These are phyloP conservation scores for Picochlorum sp. DNA, from an alignment of 139 green algal species.

Conservation along the genomic window DNA sequence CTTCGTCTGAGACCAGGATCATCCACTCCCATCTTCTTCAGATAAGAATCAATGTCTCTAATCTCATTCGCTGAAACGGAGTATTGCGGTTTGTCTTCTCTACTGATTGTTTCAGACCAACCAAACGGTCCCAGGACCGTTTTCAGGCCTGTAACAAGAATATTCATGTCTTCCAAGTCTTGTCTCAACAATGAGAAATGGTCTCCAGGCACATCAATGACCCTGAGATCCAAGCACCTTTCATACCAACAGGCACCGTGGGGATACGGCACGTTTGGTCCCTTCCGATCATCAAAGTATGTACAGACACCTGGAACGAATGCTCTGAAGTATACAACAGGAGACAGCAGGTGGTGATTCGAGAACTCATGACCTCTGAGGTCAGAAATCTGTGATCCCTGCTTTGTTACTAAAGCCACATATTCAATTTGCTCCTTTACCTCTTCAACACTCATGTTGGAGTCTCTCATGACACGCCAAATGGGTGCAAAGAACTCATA, in stretches of 20 bases:
- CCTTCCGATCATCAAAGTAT: conserved; percentile 73
- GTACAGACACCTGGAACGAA: conserved; percentile 51
- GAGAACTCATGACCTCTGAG: conserved; percentile 60
- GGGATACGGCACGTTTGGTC: conserved; percentile 17
- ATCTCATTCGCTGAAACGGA: conserved; percentile 37
- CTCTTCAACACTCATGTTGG: conserved; percentile 62
- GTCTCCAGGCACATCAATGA: conserved; percentile 60
- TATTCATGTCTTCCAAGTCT: conserved; percentile 43
- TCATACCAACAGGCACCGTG: conserved; percentile 70
- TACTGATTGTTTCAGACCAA: conserved; percentile 32
- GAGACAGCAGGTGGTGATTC: conserved; percentile 11
- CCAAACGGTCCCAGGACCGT: conserved; percentile 36
- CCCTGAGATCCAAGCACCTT: conserved; percentile 55
- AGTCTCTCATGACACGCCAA: conserved; percentile 78
- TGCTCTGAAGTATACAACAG: conserved; percentile 72
- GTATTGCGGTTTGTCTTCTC: conserved; percentile 13
- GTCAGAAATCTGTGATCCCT: conserved; percentile 59
- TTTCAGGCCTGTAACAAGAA: conserved; percentile 46
- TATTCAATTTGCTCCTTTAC: conserved; percentile 57
- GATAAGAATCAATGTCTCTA: conserved; percentile 62
- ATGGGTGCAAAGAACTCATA: conserved; percentile 85
- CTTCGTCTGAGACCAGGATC: conserved; percentile 28
- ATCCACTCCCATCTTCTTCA: conserved; percentile 70
- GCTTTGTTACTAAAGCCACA: conserved; percentile 73
- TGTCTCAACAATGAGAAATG: conserved; percentile 77